These are phyloP conservation scores for Suhomyces terraborum DNA, from an alignment of 1,139 yeast genomes.

Conservation along the genomic window DNA sequence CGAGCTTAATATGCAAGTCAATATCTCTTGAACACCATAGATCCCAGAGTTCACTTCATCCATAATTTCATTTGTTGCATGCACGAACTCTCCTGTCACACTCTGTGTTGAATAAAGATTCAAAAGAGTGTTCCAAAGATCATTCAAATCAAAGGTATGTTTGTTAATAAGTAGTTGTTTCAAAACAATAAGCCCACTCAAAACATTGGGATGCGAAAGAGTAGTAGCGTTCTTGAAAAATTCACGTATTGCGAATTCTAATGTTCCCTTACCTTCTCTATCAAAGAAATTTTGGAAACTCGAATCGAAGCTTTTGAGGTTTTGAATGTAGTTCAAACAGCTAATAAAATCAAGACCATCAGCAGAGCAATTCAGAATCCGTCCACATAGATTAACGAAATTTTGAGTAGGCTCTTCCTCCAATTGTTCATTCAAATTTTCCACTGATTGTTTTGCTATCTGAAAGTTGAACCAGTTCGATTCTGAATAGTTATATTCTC, in stretches of 20 bases:
- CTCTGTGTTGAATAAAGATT: constrained; percentile 19
- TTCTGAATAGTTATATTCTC: constrained; percentile 36
- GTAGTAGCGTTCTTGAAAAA: constrained; percentile 21
- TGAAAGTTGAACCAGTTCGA: constrained; percentile 47
- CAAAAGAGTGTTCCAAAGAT: constrained; percentile 29
- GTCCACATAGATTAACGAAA: constrained; percentile 24
- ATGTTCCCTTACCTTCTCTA: constrained; percentile 25
- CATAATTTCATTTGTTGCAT: constrained; percentile 29
- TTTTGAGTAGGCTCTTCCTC: constrained; percentile 21
- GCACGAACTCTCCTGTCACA: constrained; percentile 17
- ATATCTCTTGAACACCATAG: constrained; percentile 26
- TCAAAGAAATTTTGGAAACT: constrained; percentile 30
- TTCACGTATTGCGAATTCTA: constrained; percentile 34
- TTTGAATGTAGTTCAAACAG: constrained; percentile 30
- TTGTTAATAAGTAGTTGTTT: constrained; percentile 39
- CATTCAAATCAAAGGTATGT: constrained; percentile 21
- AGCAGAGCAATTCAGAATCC: constrained; percentile 16
- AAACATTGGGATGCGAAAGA: constrained; percentile 16
- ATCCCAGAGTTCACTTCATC: constrained; percentile 35
- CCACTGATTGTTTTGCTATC: constrained; percentile 29
- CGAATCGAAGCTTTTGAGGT: constrained; percentile 21
- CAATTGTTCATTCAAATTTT: constrained; percentile 13
- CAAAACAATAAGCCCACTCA: constrained; percentile 36
- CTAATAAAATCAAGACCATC: constrained; percentile 22
- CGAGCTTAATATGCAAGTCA: constrained; percentile 18